phyloP scores from a whole-genome alignment of 106 monocot genomes.

The Dactylorhiza incarnata region DNA sequence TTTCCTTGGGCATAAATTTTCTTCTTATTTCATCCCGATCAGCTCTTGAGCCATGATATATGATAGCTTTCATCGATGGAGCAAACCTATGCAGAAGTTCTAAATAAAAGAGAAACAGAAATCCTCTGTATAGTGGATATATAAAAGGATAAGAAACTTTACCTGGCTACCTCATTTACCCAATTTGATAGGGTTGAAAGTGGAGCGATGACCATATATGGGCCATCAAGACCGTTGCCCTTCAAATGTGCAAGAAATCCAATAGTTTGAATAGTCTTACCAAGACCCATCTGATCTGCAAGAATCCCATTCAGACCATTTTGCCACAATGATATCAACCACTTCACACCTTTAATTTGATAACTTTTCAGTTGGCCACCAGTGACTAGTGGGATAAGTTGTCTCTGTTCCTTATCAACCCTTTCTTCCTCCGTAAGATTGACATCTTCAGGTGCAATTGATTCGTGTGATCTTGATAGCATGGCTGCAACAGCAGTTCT shows the following conservation, averaged over 20 bases:
- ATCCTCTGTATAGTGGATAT: background rate
- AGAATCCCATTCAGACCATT: constrained; percentile 97
- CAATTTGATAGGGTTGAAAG: constrained; percentile 97
- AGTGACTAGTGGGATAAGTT: constrained; percentile 87
- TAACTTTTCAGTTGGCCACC: constrained; percentile 87
- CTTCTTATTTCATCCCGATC: constrained; percentile 55
- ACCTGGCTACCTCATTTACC: constrained; percentile 85
- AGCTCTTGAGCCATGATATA: constrained; percentile 78
- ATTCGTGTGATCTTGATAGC: constrained; percentile 65
- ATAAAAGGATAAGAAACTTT: background rate
- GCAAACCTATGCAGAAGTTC: constrained; percentile 49
- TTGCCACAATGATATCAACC: constrained; percentile 96
- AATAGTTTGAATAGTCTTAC: constrained; percentile 95
- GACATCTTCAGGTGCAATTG: constrained; percentile 45
- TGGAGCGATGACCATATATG: constrained; percentile 87
- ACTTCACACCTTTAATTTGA: constrained; percentile 93
- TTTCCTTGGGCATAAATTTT: constrained; percentile 58
- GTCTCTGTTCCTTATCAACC: constrained; percentile 64
- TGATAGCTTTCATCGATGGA: constrained; percentile 59
- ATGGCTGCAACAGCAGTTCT: constrained; percentile 91
- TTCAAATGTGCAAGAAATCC: constrained; percentile 94
- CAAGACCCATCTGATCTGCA: constrained; percentile 98
- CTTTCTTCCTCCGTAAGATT: constrained; percentile 65
- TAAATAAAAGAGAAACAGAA: background rate
- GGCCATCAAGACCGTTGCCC: constrained; percentile 85